These are phyloP conservation scores for Pinus tabuliformis DNA, from an alignment of 75 land plant genomes.

Conservation along the genomic window DNA sequence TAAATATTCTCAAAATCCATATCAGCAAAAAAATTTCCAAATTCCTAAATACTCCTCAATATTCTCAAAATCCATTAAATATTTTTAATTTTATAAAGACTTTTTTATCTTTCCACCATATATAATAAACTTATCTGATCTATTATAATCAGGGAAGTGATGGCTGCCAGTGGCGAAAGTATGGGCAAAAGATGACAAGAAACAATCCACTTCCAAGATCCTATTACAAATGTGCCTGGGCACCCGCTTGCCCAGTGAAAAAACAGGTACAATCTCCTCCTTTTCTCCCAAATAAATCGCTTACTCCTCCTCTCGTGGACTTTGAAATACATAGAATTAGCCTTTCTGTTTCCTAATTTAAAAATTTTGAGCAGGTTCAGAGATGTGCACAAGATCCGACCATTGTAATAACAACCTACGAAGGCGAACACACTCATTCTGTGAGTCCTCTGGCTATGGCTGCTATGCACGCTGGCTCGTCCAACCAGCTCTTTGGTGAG, in stretches of 20 bases:
- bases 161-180: constrained; percentile 28
- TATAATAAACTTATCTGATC: not conserved
- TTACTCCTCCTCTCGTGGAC: too few relatives aligned
- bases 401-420: not conserved
- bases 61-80: too few relatives aligned
- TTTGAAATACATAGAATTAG: too few relatives aligned
- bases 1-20: too few relatives aligned
- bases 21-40: too few relatives aligned
- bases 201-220: constrained; percentile 18
- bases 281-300: too few relatives aligned
- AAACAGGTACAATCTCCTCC: constrained; percentile 8
- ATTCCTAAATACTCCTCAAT: too few relatives aligned
- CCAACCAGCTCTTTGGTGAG: not conserved
- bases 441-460: not conserved
- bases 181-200: constrained; percentile 23
- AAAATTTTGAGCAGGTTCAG: not conserved
- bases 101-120: not conserved
- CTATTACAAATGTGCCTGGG: constrained; percentile 19
- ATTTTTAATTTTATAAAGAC: too few relatives aligned
- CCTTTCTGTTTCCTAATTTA: too few relatives aligned
- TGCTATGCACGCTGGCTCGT: not conserved
- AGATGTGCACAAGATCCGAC: not conserved
- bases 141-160: constrained; percentile 6
- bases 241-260: constrained; percentile 20
- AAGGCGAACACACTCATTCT: constrained; percentile 1